These are phyloP conservation scores for Microcera coccophila DNA, from an alignment of 2,329 filamentous ascomycete species.

Conservation along the genomic window DNA sequence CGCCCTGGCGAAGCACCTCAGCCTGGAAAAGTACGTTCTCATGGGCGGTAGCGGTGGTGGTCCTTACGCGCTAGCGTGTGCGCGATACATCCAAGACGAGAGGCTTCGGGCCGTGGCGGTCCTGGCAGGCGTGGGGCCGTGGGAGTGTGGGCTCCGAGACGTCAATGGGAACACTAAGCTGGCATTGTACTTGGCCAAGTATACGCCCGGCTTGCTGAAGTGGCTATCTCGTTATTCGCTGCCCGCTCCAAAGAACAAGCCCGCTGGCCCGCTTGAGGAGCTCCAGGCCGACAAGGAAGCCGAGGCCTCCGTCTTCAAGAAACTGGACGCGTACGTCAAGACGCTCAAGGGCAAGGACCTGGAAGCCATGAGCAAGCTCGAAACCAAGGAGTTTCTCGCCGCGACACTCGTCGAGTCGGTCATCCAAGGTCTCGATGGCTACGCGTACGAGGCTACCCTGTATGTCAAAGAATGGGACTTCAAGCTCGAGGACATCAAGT, in stretches of 20 bases:
- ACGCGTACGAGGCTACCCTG: constrained; percentile 3
- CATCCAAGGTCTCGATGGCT: constrained; percentile 7
- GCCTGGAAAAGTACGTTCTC: constrained; percentile 4
- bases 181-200: constrained; percentile 5
- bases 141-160: constrained; percentile 3
- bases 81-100: constrained; percentile 6
- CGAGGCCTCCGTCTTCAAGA: constrained; percentile 1
- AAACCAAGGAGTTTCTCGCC: neutral
- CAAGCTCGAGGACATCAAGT: constrained; percentile 7
- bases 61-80: constrained; percentile 10
- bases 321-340: neutral
- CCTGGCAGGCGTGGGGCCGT: constrained; percentile 5
- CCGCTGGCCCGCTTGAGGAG: constrained; percentile 4
- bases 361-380: constrained; percentile 5
- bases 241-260: neutral
- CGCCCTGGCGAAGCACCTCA: constrained; percentile 6
- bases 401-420: constrained; percentile 2
- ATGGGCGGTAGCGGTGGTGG: constrained; percentile 12
- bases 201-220: constrained; percentile 6
- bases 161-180: constrained; percentile 7
- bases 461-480: constrained; percentile 7
- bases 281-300: neutral
- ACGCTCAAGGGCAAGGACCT: constrained; percentile 4
- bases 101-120: constrained; percentile 8
- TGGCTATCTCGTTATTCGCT: constrained; percentile 2